Percentiles rank a stretch among this genome's conserved stretches.
These are phyloP conservation scores for Lizanozyma gosingica DNA, from an alignment of 1,139 yeast genomes.

Conservation along the genomic window DNA sequence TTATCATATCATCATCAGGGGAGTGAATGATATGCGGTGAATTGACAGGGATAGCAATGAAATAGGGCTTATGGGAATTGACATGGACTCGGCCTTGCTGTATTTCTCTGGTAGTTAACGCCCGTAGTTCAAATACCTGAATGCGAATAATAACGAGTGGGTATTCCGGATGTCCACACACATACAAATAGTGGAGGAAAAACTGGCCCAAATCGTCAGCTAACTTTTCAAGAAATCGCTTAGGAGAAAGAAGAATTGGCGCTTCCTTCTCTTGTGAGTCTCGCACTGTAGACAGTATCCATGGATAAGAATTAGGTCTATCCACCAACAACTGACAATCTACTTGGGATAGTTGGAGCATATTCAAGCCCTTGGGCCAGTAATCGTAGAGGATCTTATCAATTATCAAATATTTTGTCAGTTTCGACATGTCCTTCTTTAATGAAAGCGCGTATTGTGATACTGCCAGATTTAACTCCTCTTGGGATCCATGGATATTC, in stretches of 20 bases:
- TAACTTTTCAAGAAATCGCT: slow-evolving; percentile 38
- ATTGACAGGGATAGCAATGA: slow-evolving; percentile 57
- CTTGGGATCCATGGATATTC: slow-evolving; percentile 3
- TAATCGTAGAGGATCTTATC: slow-evolving; percentile 44
- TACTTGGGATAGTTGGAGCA: slow-evolving; percentile 63
- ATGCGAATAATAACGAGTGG: slow-evolving; percentile 56
- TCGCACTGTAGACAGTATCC: slow-evolving; percentile 52
- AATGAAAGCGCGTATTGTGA: neutral
- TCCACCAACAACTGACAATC: slow-evolving; percentile 60
- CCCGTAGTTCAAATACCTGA: slow-evolving; percentile 54
- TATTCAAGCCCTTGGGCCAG: slow-evolving; percentile 58
- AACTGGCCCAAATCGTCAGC: slow-evolving; percentile 39
- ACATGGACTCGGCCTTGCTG: slow-evolving; percentile 13
- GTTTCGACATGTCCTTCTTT: neutral
- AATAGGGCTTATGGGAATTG: slow-evolving; percentile 49
- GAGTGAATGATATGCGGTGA: slow-evolving; percentile 63
- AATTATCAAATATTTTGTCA: slow-evolving; percentile 16
- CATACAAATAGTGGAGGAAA: slow-evolving; percentile 51
- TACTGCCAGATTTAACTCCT: neutral
- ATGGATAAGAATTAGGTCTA: slow-evolving; percentile 39
- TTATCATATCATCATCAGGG: slow-evolving; percentile 34
- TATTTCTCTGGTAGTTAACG: slow-evolving; percentile 10
- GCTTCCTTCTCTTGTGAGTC: slow-evolving; percentile 27
- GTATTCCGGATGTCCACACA: slow-evolving; percentile 55
- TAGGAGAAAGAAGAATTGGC: slow-evolving; percentile 32